phyloP scores from a whole-genome alignment of 2,329 filamentous ascomycete species.

The Penicillium sp. region DNA sequence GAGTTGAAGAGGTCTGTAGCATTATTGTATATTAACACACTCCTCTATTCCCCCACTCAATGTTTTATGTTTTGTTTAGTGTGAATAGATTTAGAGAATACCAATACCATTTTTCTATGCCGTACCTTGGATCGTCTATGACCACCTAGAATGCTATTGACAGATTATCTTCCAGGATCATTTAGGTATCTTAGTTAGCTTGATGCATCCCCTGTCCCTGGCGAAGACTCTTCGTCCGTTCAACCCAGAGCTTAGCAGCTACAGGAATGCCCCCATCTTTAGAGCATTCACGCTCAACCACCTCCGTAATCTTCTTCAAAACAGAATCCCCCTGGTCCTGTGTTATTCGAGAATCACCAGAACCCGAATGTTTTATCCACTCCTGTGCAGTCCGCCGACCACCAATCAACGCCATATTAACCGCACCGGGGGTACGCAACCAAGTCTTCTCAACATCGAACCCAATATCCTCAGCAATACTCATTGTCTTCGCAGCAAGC shows the following conservation, averaged over 20 bases:
- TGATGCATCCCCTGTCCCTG: constrained; percentile 43
- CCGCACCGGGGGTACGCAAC: constrained; percentile 85
- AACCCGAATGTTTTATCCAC: not conserved
- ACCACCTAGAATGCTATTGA: not conserved
- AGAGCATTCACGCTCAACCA: constrained; percentile 57
- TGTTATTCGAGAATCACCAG: not conserved
- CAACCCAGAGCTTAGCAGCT: constrained; percentile 52
- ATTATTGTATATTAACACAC: constrained; percentile 9
- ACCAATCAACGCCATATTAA: constrained; percentile 80
- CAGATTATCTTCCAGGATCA: not conserved
- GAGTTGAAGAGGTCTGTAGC: constrained; percentile 5
- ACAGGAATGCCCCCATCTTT: constrained; percentile 45
- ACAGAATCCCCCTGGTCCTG: not conserved
- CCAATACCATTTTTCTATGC: not conserved
- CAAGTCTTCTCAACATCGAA: constrained; percentile 79
- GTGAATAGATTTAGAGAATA: constrained; percentile 4
- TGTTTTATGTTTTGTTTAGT: constrained; percentile 2
- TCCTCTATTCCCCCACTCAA: constrained; percentile 10
- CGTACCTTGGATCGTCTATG: not conserved
- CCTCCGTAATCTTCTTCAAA: constrained; percentile 54
- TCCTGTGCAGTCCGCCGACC: constrained; percentile 17
- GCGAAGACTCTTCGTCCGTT: constrained; percentile 49
- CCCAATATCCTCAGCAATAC: constrained; percentile 68
- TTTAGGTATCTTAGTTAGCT: not conserved
- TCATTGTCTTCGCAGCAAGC: constrained; percentile 73